These are phyloP conservation scores for Talaromyces thailandensis DNA, from an alignment of 495 filamentous ascomycete genomes.

Conservation along the genomic window DNA sequence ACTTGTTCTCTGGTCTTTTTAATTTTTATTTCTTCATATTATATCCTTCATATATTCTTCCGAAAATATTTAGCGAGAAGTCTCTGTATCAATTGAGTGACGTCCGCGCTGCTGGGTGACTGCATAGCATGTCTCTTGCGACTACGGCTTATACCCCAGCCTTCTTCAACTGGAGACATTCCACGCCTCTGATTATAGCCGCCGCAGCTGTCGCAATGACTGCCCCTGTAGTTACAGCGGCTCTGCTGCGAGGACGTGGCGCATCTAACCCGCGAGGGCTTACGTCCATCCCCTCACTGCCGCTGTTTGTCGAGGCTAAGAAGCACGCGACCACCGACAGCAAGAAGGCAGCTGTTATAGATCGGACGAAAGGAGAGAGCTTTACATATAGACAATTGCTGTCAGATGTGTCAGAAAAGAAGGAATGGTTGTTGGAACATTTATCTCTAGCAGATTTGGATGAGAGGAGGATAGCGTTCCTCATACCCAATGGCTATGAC, in stretches of 20 bases:
- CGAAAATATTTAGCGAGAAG: no score
- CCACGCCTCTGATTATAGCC: background rate
- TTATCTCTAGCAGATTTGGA: constrained; percentile 43
- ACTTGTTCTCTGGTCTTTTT: background rate
- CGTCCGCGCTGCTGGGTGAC: background rate
- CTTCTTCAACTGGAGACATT: background rate
- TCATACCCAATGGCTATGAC: constrained; percentile 85
- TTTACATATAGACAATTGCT: constrained; percentile 78
- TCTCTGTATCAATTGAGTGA: background rate
- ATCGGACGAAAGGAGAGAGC: constrained; percentile 56
- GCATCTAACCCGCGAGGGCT: background rate
- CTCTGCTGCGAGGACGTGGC: background rate
- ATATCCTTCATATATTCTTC: background rate
- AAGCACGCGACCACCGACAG: constrained; percentile 49
- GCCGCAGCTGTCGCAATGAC: background rate
- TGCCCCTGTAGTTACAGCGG: background rate
- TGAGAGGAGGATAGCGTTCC: constrained; percentile 70
- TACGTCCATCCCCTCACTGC: constrained; percentile 50
- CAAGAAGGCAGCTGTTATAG: constrained; percentile 61
- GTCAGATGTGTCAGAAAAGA: constrained; percentile 58
- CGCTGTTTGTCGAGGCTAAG: constrained; percentile 58
- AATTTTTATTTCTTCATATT: background rate
- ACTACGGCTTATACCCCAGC: background rate
- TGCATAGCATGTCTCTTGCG: background rate
- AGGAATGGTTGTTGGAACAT: constrained; percentile 51